Percentiles rank a stretch among this genome's conserved stretches.
These are phyloP conservation scores for Alternaria hordeiaustralica DNA, from an alignment of 2,329 filamentous ascomycete species.

Conservation along the genomic window DNA sequence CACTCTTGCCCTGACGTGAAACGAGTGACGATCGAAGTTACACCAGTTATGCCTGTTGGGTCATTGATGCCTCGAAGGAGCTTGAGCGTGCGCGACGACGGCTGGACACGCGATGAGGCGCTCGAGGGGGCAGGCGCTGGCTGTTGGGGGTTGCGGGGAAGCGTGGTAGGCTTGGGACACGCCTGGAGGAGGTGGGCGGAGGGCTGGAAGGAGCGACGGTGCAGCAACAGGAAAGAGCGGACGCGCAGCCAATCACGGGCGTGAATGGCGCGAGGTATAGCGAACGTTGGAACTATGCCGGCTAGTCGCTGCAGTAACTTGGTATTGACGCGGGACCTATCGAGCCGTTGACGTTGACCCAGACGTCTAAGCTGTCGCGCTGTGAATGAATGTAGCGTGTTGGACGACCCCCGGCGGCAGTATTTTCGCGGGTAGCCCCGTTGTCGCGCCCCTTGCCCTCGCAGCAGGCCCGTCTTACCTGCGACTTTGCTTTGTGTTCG, in stretches of 20 bases:
- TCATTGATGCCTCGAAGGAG: conserved; percentile 31
- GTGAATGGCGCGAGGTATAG: conserved; percentile 7
- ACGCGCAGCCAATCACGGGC: conserved; percentile 21
- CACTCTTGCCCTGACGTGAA: conserved; percentile 28
- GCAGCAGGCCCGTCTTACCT: neutral
- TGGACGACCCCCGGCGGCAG: neutral
- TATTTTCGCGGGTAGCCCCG: neutral
- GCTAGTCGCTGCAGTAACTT: conserved; percentile 16
- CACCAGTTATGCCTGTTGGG: conserved; percentile 35
- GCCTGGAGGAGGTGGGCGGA: conserved; percentile 7
- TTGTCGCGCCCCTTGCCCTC: conserved; percentile 1
- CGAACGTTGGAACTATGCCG: conserved; percentile 17
- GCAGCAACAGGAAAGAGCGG: conserved; percentile 5
- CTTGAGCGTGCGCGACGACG: conserved; percentile 7
- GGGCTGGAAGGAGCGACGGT: conserved; percentile 13
- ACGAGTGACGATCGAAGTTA: conserved; percentile 39
- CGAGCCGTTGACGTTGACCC: conserved; percentile 4
- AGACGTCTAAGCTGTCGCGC: neutral
- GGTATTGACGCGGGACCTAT: conserved; percentile 10
- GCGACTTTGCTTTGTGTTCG: neutral
- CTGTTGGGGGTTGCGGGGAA: conserved; percentile 21
- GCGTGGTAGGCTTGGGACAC: conserved; percentile 6
- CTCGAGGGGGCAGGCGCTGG: conserved; percentile 18
- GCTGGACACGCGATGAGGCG: conserved; percentile 13
- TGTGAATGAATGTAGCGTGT: conserved; percentile 1